Conservation (phyloP, 257 asterid species). For the Fraxinus pennsylvanica region DNA sequence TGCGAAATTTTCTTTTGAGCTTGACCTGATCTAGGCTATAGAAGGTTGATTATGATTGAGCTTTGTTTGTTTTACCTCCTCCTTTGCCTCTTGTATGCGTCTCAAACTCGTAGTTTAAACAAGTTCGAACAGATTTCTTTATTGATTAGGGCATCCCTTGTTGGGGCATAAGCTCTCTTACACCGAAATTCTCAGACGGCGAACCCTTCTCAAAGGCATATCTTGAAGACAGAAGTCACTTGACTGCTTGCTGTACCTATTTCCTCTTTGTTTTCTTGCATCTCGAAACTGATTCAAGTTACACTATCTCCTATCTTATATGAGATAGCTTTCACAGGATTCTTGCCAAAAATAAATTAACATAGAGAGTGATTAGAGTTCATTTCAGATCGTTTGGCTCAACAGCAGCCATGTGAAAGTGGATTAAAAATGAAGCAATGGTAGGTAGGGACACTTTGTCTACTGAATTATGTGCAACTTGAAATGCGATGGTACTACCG, state of each 20-base stretch:
- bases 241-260: no score
- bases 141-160: no score
- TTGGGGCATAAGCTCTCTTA: no score
- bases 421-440: slow-evolving; percentile 27
- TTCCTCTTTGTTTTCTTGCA: no score
- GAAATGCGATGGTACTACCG: slow-evolving; percentile 36
- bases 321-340: no score
- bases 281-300: no score
- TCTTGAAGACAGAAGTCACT: background rate
- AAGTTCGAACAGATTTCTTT: no score
- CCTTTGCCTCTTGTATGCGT: background rate
- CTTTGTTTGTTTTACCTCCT: slow-evolving; percentile 30
- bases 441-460: slow-evolving; percentile 17
- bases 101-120: background rate
- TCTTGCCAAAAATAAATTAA: no score
- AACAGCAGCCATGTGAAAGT: background rate
- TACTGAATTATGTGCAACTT: slow-evolving; percentile 19
- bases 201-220: background rate
- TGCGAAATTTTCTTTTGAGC: background rate
- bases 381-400: background rate
- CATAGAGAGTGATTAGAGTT: no score
- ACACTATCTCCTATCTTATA: no score
- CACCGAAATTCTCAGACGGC: background rate
- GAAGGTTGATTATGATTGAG: slow-evolving; percentile 27
- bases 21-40: slow-evolving; percentile 21